phyloP scores from a whole-genome alignment of 495 filamentous ascomycete genomes.

The Usnea hakonensis region DNA sequence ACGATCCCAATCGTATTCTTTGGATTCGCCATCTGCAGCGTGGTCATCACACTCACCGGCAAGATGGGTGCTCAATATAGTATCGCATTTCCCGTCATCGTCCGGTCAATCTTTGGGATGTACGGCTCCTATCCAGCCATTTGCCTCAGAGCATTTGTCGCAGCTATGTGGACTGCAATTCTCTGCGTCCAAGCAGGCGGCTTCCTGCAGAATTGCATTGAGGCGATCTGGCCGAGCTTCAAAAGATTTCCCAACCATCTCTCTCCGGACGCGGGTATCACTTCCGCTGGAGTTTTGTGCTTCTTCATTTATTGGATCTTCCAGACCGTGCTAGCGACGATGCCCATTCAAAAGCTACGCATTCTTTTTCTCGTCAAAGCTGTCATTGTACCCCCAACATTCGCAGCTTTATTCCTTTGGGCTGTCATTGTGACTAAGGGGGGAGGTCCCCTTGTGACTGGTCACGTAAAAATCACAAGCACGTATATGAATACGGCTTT shows the following conservation, averaged over 20 bases:
- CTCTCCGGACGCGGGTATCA: constrained; percentile 35
- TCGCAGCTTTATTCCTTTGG: constrained; percentile 48
- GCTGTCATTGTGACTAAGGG: constrained; percentile 40
- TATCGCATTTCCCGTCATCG: constrained; percentile 28
- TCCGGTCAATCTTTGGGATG: constrained; percentile 37
- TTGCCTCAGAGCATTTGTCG: constrained; percentile 36
- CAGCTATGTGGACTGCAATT: constrained; percentile 44
- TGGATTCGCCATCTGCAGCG: constrained; percentile 37
- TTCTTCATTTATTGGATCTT: constrained; percentile 45
- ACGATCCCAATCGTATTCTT: constrained; percentile 42
- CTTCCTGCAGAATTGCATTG: constrained; percentile 37
- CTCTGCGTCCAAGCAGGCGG: constrained; percentile 41
- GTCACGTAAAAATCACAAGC: constrained; percentile 31
- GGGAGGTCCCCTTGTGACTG: constrained; percentile 28
- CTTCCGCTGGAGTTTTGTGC: constrained; percentile 40
- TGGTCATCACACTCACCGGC: constrained; percentile 40
- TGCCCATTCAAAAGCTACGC: constrained; percentile 49
- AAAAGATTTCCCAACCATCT: constrained; percentile 45
- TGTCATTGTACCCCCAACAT: constrained; percentile 44
- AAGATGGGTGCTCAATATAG: constrained; percentile 33
- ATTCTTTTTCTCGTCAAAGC: constrained; percentile 55
- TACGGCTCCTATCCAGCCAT: constrained; percentile 52
- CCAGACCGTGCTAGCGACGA: constrained; percentile 38
- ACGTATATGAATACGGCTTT: constrained; percentile 36
- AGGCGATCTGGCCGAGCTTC: constrained; percentile 53